Evolutionary conservation across 2,329 filamentous ascomycete genomes (phyloP).

Genomic region (Fusarium citri): DNA sequence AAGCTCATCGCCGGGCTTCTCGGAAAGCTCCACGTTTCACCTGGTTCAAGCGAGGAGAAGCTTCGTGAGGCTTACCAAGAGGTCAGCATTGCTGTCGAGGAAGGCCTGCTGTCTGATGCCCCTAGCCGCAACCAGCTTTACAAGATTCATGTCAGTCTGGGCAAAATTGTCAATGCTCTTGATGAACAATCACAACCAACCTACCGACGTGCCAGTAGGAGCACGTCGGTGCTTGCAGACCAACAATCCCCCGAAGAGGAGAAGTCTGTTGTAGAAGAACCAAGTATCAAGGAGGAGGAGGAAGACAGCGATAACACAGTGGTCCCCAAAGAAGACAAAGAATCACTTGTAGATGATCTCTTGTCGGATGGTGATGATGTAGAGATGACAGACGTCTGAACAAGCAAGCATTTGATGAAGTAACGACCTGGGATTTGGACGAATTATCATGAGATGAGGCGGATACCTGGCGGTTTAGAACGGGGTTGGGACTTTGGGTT

Average conservation of each 20-base stretch:
- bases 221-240: constrained; percentile 54
- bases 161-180: constrained; percentile 74
- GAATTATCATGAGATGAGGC: constrained; percentile 27
- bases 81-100: constrained; percentile 72
- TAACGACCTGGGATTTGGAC: constrained; percentile 40
- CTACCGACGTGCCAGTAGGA: constrained; percentile 58
- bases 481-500: constrained; percentile 23
- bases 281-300: constrained; percentile 62
- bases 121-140: constrained; percentile 73
- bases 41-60: constrained; percentile 70
- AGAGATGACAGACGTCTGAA: constrained; percentile 47
- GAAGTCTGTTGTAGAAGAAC: constrained; percentile 56
- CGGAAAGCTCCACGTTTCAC: constrained; percentile 82
- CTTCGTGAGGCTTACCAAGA: constrained; percentile 68
- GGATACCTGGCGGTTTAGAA: constrained; percentile 17
- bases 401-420: constrained; percentile 30
- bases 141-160: constrained; percentile 74
- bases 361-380: constrained; percentile 56
- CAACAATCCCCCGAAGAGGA: constrained; percentile 53
- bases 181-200: constrained; percentile 57
- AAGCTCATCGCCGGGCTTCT: constrained; percentile 83
- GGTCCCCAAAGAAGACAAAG: constrained; percentile 49
- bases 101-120: constrained; percentile 68
- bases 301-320: constrained; percentile 54
- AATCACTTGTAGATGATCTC: constrained; percentile 56